Percentiles rank a stretch among this genome's conserved stretches.
phyloP scores from a whole-genome alignment of 1,284 basidiomycete species.

The Cystobasidium slooffiae region DNA sequence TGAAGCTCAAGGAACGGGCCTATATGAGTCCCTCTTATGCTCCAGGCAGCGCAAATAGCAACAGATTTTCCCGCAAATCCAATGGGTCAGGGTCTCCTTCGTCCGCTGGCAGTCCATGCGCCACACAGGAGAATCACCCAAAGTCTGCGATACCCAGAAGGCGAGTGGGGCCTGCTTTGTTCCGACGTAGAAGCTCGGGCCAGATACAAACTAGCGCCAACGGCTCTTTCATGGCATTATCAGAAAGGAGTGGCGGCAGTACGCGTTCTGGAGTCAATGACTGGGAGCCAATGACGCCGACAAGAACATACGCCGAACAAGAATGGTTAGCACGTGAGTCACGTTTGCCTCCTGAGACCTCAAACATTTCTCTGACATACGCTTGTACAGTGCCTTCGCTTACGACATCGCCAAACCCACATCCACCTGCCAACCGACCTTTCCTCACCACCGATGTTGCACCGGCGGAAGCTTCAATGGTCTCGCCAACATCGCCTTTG shows the following conservation, averaged over 20 bases:
- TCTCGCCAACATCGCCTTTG: slow-evolving; percentile 36
- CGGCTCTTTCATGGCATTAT: slow-evolving; percentile 42
- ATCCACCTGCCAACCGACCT: background rate
- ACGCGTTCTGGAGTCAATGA: slow-evolving; percentile 32
- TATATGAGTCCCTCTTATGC: slow-evolving; percentile 1
- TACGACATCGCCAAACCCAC: slow-evolving; percentile 21
- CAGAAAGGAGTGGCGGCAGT: slow-evolving; percentile 46
- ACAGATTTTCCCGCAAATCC: background rate
- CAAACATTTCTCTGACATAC: background rate
- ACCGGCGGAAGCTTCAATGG: slow-evolving; percentile 5
- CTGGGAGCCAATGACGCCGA: slow-evolving; percentile 54
- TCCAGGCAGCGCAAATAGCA: background rate
- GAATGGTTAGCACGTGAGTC: slow-evolving; percentile 54
- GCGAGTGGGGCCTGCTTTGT: slow-evolving; percentile 40
- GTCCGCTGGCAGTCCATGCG: slow-evolving; percentile 27
- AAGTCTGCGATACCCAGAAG: slow-evolving; percentile 9
- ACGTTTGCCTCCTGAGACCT: background rate
- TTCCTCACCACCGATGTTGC: background rate
- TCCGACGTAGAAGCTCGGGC: slow-evolving; percentile 50
- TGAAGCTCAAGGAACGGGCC: slow-evolving; percentile 8
- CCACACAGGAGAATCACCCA: background rate
- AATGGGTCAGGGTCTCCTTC: slow-evolving; percentile 2
- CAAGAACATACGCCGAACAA: slow-evolving; percentile 49
- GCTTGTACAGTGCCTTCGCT: slow-evolving; percentile 16
- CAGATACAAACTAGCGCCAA: slow-evolving; percentile 47